Conservation (phyloP, 2,329 filamentous ascomycete genomes). For the Clarireedia homoeocarpa region DNA sequence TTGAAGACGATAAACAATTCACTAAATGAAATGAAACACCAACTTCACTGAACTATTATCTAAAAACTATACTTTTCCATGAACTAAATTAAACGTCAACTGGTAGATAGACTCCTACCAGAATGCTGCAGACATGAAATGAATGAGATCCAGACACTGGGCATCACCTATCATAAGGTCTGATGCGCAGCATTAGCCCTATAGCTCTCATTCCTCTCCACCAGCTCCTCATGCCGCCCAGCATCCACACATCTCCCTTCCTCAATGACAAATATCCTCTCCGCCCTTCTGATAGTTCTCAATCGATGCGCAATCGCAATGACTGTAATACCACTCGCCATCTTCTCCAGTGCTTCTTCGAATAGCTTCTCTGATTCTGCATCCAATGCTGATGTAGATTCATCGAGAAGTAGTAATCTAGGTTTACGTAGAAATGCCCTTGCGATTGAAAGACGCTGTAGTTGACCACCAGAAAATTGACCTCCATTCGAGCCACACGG, state of each 20-base stretch:
- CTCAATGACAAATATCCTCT: slow-evolving; percentile 51
- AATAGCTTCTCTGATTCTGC: slow-evolving; percentile 59
- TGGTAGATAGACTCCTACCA: too few species aligned
- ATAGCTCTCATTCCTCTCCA: slow-evolving; percentile 42
- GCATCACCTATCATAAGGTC: slow-evolving; percentile 1
- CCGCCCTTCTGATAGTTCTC: slow-evolving; percentile 48
- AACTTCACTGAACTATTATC: too few species aligned
- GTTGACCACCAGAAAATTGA: slow-evolving; percentile 69
- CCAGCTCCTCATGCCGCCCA: slow-evolving; percentile 46
- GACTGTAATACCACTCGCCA: slow-evolving; percentile 44
- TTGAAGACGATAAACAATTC: too few species aligned
- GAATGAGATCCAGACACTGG: too few species aligned
- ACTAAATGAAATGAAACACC: too few species aligned
- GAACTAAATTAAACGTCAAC: too few species aligned
- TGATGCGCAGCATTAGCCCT: slow-evolving; percentile 35
- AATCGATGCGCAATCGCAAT: slow-evolving; percentile 51
- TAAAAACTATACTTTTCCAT: too few species aligned
- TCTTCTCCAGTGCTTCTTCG: slow-evolving; percentile 56
- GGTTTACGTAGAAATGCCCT: slow-evolving; percentile 66
- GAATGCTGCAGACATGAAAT: too few species aligned
- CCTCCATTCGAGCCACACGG: slow-evolving; percentile 61
- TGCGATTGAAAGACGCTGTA: slow-evolving; percentile 71
- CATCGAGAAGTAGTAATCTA: slow-evolving; percentile 67
- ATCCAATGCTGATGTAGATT: slow-evolving; percentile 74
- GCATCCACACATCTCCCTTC: slow-evolving; percentile 43